Conservation (phyloP, 208 protist species). For the Trypanosomatidae sp. region DNA sequence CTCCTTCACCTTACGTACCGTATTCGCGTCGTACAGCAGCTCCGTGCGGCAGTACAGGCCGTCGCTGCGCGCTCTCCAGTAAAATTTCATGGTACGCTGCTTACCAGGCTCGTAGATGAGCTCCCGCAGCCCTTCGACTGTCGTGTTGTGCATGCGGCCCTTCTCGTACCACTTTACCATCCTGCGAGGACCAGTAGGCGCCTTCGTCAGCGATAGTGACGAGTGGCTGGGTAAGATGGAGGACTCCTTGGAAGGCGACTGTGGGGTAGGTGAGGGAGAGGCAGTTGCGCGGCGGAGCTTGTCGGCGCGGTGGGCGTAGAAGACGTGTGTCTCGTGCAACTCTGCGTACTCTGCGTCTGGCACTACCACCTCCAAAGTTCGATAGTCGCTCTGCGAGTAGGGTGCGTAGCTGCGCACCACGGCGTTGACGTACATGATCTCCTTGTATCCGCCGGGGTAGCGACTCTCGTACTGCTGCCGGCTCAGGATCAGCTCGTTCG, state of each 20-base stretch:
- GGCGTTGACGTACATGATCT: slow-evolving; percentile 75
- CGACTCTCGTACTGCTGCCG: slow-evolving; percentile 78
- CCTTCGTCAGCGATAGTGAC: slow-evolving; percentile 6
- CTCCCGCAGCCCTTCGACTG: slow-evolving; percentile 67
- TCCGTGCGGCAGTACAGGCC: slow-evolving; percentile 77
- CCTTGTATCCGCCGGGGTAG: slow-evolving; percentile 75
- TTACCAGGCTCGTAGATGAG: slow-evolving; percentile 67
- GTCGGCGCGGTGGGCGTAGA: slow-evolving; percentile 83
- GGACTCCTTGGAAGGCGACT: slow-evolving; percentile 6
- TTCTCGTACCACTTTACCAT: slow-evolving; percentile 75
- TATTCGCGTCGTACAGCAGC: slow-evolving; percentile 62
- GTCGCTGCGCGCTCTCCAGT: slow-evolving; percentile 81
- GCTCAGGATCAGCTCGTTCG: slow-evolving; percentile 60
- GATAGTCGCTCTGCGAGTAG: slow-evolving; percentile 77
- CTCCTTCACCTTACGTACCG: slow-evolving; percentile 82
- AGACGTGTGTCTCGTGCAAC: slow-evolving; percentile 61
- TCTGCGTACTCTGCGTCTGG: slow-evolving; percentile 43
- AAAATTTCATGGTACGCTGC: slow-evolving; percentile 84
- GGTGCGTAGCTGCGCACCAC: slow-evolving; percentile 65
- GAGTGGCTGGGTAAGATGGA: slow-evolving; percentile 14
- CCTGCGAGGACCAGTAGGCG: slow-evolving; percentile 27
- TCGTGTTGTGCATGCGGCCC: slow-evolving; percentile 62
- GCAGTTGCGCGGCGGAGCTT: slow-evolving; percentile 66
- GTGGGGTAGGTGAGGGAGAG: slow-evolving; percentile 26
- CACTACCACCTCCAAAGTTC: slow-evolving; percentile 64